These are phyloP conservation scores for Debaryomycetaceae sp. DNA, from an alignment of 1,139 yeast species.

Conservation along the genomic window DNA sequence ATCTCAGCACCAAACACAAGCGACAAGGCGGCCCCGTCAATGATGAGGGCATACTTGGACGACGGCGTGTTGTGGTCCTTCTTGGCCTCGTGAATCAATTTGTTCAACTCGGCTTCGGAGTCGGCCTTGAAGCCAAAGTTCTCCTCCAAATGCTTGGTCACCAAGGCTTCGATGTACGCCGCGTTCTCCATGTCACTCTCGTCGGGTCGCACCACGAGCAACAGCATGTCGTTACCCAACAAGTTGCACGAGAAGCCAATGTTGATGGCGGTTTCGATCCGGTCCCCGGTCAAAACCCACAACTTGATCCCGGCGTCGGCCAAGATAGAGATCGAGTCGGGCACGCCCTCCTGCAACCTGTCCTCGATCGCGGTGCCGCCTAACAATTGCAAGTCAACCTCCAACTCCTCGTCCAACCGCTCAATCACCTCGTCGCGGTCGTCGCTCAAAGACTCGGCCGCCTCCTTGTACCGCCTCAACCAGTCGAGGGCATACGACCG, in stretches of 20 bases:
- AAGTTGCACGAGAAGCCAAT: conserved; percentile 95
- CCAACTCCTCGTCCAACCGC: conserved; percentile 74
- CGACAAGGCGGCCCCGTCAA: conserved; percentile 54
- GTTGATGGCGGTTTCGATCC: conserved; percentile 95
- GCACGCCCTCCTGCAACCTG: conserved; percentile 92
- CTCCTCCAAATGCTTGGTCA: conserved; percentile 37
- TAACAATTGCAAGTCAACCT: conserved; percentile 61
- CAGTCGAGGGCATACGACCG: conserved; percentile 61
- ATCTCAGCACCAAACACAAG: conserved; percentile 30
- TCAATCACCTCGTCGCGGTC: conserved; percentile 79
- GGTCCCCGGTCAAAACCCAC: conserved; percentile 98
- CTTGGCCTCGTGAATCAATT: conserved; percentile 37
- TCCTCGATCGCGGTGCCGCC: conserved; percentile 99
- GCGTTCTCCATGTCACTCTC: conserved; percentile 21
- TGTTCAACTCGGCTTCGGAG: conserved; percentile 21
- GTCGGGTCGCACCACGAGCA: conserved; percentile 60
- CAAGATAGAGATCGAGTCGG: conserved; percentile 81
- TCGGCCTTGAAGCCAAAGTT: conserved; percentile 31
- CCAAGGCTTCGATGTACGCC: conserved; percentile 27
- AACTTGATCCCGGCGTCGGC: conserved; percentile 90
- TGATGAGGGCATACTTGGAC: conserved; percentile 44
- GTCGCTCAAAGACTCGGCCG: conserved; percentile 66
- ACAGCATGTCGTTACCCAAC: conserved; percentile 80
- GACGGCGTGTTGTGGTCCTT: conserved; percentile 50
- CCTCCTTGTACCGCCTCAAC: conserved; percentile 66